Evolutionary conservation across 371 early-diverging fungal species (phyloP).

Genomic region (Lichtheimia hyalospora): DNA sequence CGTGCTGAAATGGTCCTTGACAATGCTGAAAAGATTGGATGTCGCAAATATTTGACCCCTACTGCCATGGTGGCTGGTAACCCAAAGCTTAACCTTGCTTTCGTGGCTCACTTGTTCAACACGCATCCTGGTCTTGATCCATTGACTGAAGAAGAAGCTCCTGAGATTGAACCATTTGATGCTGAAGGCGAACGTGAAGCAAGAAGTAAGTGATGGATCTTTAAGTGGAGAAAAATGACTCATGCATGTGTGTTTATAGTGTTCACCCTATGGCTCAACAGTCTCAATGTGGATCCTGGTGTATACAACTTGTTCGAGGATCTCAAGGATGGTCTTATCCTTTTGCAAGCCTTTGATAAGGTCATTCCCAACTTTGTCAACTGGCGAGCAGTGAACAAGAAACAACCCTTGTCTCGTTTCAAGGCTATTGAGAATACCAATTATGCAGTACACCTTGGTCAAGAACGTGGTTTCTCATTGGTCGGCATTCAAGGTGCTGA

Average conservation of each 20-base stretch:
- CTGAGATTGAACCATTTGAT: conserved; percentile 89
- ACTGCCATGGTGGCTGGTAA: conserved; percentile 93
- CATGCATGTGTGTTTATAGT: conserved; percentile 36
- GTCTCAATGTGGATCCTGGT: conserved; percentile 92
- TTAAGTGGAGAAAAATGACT: background rate
- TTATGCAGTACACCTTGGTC: conserved; percentile 86
- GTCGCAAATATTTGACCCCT: conserved; percentile 92
- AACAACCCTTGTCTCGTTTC: conserved; percentile 78
- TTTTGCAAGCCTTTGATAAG: conserved; percentile 93
- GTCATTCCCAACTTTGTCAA: conserved; percentile 87
- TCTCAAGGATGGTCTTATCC: conserved; percentile 75
- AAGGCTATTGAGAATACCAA: conserved; percentile 97
- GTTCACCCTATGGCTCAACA: conserved; percentile 95
- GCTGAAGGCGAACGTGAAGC: conserved; percentile 93
- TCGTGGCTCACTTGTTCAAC: conserved; percentile 94
- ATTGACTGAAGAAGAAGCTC: conserved; percentile 82
- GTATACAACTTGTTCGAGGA: conserved; percentile 91
- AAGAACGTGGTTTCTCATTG: conserved; percentile 82
- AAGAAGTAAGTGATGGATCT: conserved; percentile 50
- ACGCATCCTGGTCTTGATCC: conserved; percentile 92
- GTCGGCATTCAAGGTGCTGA: conserved; percentile 96
- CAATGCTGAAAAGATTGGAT: conserved; percentile 91
- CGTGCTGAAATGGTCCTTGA: conserved; percentile 89
- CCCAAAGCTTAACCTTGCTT: conserved; percentile 94
- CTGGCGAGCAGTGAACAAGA: conserved; percentile 85